These are phyloP conservation scores for Phytophthora palmivora DNA, from an alignment of 352 stramenopile species.

Conservation along the genomic window DNA sequence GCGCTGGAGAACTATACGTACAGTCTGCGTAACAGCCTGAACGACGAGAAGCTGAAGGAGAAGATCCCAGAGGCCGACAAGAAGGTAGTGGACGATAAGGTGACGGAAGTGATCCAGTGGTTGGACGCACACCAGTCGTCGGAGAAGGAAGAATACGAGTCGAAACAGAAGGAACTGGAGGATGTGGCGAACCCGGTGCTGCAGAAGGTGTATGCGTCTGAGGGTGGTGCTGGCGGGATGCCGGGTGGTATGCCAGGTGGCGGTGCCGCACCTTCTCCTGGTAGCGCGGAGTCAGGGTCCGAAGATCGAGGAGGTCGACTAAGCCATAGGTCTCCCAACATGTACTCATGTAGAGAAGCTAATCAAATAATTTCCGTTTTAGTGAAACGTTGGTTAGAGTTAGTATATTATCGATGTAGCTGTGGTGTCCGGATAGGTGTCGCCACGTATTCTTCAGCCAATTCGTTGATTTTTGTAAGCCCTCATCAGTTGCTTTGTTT, in stretches of 20 bases:
- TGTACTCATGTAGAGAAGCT: no score
- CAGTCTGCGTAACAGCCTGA: slow-evolving; percentile 91
- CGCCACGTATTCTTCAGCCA: no score
- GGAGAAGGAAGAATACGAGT: slow-evolving; percentile 87
- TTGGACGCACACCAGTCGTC: slow-evolving; percentile 93
- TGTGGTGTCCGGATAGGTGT: no score
- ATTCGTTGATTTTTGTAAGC: no score
- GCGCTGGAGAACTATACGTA: slow-evolving; percentile 96
- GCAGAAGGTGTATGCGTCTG: slow-evolving; percentile 7
- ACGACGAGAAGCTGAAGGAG: slow-evolving; percentile 94
- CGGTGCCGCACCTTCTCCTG: slow-evolving; percentile 26
- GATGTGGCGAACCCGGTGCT: slow-evolving; percentile 60
- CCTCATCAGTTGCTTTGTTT: no score
- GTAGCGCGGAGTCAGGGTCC: slow-evolving; percentile 63
- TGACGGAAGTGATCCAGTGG: slow-evolving; percentile 98
- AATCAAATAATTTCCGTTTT: no score
- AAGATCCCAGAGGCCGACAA: slow-evolving; percentile 93
- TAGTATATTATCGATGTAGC: no score
- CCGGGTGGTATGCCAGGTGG: slow-evolving; percentile 38
- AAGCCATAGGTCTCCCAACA: no score
- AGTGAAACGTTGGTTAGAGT: no score
- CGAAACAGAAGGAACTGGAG: slow-evolving; percentile 92
- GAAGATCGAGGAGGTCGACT: slow-evolving; percentile 88
- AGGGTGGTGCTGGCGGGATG: slow-evolving; percentile 31
- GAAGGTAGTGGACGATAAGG: slow-evolving; percentile 80